Percentiles rank a stretch among this genome's conserved stretches.
Conservation (phyloP, 768 basidiomycete species). For the Podaxis mareebaensis region DNA sequence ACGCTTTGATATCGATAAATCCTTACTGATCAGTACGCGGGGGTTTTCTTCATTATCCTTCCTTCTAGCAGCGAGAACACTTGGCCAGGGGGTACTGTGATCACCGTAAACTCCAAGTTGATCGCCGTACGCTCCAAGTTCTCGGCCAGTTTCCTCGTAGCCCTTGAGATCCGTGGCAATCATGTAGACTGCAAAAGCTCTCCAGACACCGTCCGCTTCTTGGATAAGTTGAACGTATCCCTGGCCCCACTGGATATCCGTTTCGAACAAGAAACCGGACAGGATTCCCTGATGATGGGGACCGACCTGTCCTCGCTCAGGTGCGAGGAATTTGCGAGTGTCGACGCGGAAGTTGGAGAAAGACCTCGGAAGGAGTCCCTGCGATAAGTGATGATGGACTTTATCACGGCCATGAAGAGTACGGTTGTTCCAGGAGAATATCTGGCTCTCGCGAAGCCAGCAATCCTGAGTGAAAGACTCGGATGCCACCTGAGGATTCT, state of each 20-base stretch:
- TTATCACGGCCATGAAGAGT: conserved; percentile 12
- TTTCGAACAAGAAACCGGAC: conserved; percentile 14
- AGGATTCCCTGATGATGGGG: neutral
- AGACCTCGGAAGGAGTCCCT: neutral
- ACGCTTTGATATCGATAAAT: no score
- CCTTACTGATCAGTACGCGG: conserved; percentile 9
- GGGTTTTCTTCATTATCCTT: conserved; percentile 7
- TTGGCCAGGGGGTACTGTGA: conserved; percentile 5
- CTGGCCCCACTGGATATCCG: conserved; percentile 10
- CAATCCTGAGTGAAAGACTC: conserved; percentile 3
- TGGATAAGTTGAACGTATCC: conserved; percentile 5
- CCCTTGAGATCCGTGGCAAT: conserved; percentile 6
- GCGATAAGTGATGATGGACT: neutral
- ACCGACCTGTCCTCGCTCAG: neutral
- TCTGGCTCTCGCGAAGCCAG: conserved; percentile 15
- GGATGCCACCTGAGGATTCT: neutral
- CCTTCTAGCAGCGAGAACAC: neutral
- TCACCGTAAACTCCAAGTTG: conserved; percentile 4
- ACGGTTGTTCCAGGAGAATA: conserved; percentile 14
- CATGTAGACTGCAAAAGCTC: conserved; percentile 7
- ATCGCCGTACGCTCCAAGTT: conserved; percentile 7
- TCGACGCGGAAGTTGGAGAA: conserved; percentile 13
- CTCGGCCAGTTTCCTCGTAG: conserved; percentile 2
- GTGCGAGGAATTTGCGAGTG: conserved; percentile 2
- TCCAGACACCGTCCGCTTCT: conserved; percentile 11